Percentiles rank a stretch among this genome's conserved stretches.
Evolutionary conservation across 495 filamentous ascomycete species (phyloP).

Genomic region (Amorphotheca resinae): DNA sequence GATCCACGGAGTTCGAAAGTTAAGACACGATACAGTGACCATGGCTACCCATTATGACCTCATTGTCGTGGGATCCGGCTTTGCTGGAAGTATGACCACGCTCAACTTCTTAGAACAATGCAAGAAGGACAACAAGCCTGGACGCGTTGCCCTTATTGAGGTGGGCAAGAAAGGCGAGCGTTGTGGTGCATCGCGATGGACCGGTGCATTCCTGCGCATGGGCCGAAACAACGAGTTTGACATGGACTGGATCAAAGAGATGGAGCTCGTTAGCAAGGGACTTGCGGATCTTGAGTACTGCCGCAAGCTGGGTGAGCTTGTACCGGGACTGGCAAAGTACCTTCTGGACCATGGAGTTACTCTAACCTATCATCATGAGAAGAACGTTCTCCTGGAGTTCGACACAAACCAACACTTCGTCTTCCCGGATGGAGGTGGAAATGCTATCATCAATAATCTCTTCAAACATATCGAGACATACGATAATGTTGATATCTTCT

Average conservation of each 20-base stretch:
- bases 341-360: constrained; percentile 4
- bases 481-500: constrained; percentile 1
- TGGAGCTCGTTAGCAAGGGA: constrained; percentile 2
- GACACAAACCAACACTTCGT: constrained; percentile 8
- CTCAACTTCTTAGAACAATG: constrained; percentile 5
- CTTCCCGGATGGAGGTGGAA: constrained; percentile 5
- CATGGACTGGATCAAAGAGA: constrained; percentile 3
- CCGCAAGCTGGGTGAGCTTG: neutral
- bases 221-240: constrained; percentile 4
- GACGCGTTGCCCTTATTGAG: constrained; percentile 3
- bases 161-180: constrained; percentile 7
- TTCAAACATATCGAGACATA: constrained; percentile 3
- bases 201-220: constrained; percentile 3
- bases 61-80: constrained; percentile 6
- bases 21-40: too few relatives aligned
- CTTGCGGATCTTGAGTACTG: constrained; percentile 2
- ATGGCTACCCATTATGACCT: constrained; percentile 8
- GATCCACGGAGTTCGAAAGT: too few relatives aligned
- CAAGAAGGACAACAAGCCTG: constrained; percentile 1
- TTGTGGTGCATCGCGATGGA: constrained; percentile 8
- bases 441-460: constrained; percentile 4
- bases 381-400: constrained; percentile 8
- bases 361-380: constrained; percentile 5
- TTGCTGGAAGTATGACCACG: constrained; percentile 3
- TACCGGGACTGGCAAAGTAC: constrained; percentile 2